Base-by-base conservation (phyloP, 257 asterid species). In the Primulina tabacum region DNA sequence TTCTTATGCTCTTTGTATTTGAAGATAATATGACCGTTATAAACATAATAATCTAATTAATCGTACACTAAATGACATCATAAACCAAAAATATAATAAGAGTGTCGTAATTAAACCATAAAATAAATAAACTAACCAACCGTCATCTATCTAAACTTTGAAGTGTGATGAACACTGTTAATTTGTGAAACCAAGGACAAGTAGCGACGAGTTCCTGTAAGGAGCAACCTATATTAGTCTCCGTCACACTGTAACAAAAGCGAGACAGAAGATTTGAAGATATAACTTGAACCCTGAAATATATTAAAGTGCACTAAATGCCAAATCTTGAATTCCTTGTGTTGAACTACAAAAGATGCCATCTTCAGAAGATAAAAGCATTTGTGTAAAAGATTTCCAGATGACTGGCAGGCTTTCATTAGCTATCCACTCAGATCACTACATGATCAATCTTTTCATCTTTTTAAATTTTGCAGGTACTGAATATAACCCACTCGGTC, bases 201-300 rank as follows among this genome's bases (percentile, higher is more conserved):
- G 33, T 12, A 71, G 60, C 59, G 32, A 70, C 32, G 29, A 64
- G 68, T 70, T 65, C 72, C 55, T 76, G 60, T 17, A 47, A 47
- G 72, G 69, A 38, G 16, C 16, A 8, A 38, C 50, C 16, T 50
- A 65, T 64, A 30, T 8, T n/a, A 37, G 26, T 61, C 57, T 62
- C 57, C n/a, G 32, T 16, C 30, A 62, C 62, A 30, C 7, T 60
- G n/a, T n/a, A n/a, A 52, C 52, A 21, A 35, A 30, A 35, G 18
- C 10, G 24, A 20, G 50, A 6, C 47, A 29, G 4, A 24, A n/a
- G 26, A 17, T 33, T 6, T 7, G 52, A 34, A 63, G 47, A 67
- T 7, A 28, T 30, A 32, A 29, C 29, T 52, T 60, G 4, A 53
- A 18, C 55, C 64, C 29, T 64, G 17, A 58, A 66, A 10, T 34